phyloP scores from a whole-genome alignment of 495 filamentous ascomycete genomes.

The Tetracladium setigerum region DNA sequence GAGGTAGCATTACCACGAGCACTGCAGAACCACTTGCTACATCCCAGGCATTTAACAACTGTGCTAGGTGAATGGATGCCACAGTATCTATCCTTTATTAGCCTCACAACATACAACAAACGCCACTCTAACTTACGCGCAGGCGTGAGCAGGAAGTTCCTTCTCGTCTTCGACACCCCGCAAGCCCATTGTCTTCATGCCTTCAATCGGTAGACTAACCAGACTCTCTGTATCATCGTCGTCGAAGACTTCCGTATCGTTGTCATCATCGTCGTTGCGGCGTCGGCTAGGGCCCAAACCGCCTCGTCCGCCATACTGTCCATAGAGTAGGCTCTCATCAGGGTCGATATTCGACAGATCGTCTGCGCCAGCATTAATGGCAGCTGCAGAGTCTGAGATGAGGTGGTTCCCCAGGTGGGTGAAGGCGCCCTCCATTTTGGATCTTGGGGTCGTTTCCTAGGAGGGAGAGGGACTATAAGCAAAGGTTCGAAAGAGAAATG shows the following conservation, averaged over 20 bases:
- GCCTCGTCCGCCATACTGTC: slow-evolving; percentile 53
- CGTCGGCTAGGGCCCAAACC: slow-evolving; percentile 35
- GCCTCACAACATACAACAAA: background rate
- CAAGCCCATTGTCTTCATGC: slow-evolving; percentile 57
- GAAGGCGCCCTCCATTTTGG: slow-evolving; percentile 73
- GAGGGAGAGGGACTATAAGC: background rate
- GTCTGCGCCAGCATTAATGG: slow-evolving; percentile 64
- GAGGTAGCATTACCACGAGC: slow-evolving; percentile 94
- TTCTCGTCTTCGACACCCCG: slow-evolving; percentile 72
- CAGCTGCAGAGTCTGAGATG: slow-evolving; percentile 61
- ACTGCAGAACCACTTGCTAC: slow-evolving; percentile 99
- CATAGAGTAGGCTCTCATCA: slow-evolving; percentile 67
- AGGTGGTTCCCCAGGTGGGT: slow-evolving; percentile 80
- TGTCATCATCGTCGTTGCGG: slow-evolving; percentile 75
- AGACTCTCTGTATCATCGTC: slow-evolving; percentile 92
- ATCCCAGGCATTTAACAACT: slow-evolving; percentile 92
- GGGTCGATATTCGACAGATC: slow-evolving; percentile 61
- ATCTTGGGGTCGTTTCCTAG: background rate
- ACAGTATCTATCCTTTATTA: slow-evolving; percentile 61
- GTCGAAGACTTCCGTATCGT: slow-evolving; percentile 76
- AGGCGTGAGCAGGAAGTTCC: slow-evolving; percentile 90
- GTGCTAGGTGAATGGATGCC: slow-evolving; percentile 93
- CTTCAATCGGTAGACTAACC: slow-evolving; percentile 75
- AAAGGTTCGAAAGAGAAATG: slow-evolving; percentile 1
- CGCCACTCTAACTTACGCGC: slow-evolving; percentile 62